A percentile compares a stretch with the other conserved stretches of the same genome.
Conservation (phyloP, 192 early-diverging fungal species). For the Spizellomyces punctatus region DNA sequence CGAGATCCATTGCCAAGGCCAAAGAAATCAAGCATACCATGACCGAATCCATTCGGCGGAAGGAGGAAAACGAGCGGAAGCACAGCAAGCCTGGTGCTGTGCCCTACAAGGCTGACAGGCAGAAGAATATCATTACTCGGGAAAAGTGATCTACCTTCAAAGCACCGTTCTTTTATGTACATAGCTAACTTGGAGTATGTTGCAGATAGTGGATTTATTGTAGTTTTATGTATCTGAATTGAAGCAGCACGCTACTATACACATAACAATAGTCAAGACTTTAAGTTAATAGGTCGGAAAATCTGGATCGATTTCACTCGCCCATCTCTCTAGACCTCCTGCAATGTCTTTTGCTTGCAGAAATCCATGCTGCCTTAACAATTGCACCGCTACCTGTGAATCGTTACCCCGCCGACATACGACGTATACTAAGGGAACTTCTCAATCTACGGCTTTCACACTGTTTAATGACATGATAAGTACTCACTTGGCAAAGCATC, state of each 20-base stretch:
- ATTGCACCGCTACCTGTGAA: slow-evolving; percentile 81
- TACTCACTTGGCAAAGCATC: slow-evolving; percentile 16
- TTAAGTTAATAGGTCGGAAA: slow-evolving; percentile 77
- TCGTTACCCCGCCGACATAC: slow-evolving; percentile 91
- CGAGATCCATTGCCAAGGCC: slow-evolving; percentile 80
- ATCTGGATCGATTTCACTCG: slow-evolving; percentile 66
- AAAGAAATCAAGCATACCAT: slow-evolving; percentile 80
- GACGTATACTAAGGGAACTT: slow-evolving; percentile 65
- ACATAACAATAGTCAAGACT: too few species aligned
- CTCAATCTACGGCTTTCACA: slow-evolving; percentile 22
- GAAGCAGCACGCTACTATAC: too few species aligned
- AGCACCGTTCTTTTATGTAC: too few species aligned
- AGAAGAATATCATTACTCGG: slow-evolving; percentile 52
- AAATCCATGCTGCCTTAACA: slow-evolving; percentile 69
- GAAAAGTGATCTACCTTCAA: slow-evolving; percentile 36
- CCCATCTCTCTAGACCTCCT: slow-evolving; percentile 81
- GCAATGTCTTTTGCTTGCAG: slow-evolving; percentile 73
- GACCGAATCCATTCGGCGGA: slow-evolving; percentile 75
- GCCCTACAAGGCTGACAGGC: slow-evolving; percentile 49
- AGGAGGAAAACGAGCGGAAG: slow-evolving; percentile 91
- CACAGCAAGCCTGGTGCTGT: slow-evolving; percentile 68
- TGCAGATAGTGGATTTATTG: too few species aligned
- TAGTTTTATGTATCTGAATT: too few species aligned
- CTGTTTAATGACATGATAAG: not conserved
- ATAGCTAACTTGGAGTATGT: too few species aligned